Conservation (phyloP, 2,329 filamentous ascomycete genomes). For the Stenocarpella maydis region DNA sequence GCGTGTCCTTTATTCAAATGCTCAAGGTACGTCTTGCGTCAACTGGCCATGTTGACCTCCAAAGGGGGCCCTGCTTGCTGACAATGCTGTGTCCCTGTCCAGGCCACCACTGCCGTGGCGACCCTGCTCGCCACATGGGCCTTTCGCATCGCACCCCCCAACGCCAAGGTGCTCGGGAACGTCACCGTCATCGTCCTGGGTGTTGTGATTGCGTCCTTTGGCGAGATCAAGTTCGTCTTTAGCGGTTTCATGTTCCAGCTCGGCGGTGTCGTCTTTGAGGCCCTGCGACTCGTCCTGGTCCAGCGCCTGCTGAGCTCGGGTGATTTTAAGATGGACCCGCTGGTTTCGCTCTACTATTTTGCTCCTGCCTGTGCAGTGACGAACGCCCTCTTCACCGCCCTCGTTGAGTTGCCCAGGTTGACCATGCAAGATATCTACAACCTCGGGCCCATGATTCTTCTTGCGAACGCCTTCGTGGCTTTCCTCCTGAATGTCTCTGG, state of each 20-base stretch:
- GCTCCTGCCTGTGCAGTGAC: constrained; percentile 80
- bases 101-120: constrained; percentile 90
- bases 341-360: constrained; percentile 85
- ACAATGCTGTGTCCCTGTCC: not conserved
- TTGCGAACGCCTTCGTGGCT: constrained; percentile 75
- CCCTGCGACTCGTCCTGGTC: constrained; percentile 79
- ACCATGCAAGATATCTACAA: constrained; percentile 71
- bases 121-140: constrained; percentile 86
- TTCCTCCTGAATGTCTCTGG: constrained; percentile 82
- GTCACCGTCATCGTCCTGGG: constrained; percentile 90
- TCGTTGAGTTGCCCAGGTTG: constrained; percentile 73
- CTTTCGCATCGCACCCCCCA: constrained; percentile 80
- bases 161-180: constrained; percentile 83
- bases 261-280: constrained; percentile 78
- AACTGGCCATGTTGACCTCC: not conserved
- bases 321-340: constrained; percentile 86
- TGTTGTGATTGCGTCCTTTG: constrained; percentile 88
- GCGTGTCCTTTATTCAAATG: constrained; percentile 95
- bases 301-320: constrained; percentile 77
- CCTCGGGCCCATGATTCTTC: constrained; percentile 73
- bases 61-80: not conserved
- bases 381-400: constrained; percentile 75
- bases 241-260: constrained; percentile 78
- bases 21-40: constrained; percentile 70
- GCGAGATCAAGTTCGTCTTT: constrained; percentile 87